Evolutionary conservation across 106 monocot genomes (phyloP).

Genomic region (Allium fistulosum): DNA sequence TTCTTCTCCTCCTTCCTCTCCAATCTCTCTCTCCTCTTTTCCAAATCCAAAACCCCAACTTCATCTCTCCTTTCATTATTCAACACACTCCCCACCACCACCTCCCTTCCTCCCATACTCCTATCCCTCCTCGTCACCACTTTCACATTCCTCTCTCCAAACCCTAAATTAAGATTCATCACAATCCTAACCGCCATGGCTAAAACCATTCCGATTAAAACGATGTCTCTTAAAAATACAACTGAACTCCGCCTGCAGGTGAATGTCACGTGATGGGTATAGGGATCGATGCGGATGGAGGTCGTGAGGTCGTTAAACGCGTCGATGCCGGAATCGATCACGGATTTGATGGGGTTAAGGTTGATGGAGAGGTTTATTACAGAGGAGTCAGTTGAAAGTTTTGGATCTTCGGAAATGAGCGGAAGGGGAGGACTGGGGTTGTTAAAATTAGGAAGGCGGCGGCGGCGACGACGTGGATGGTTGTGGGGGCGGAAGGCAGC

Average conservation of each 20-base stretch:
- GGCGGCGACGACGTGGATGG: background rate
- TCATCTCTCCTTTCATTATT: background rate
- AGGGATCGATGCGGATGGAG: conserved; percentile 33
- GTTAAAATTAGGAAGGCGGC: background rate
- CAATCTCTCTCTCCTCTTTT: conserved; percentile 2
- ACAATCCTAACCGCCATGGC: conserved; percentile 23
- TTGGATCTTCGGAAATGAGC: conserved; percentile 3
- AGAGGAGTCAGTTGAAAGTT: background rate
- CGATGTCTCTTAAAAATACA: conserved; percentile 27
- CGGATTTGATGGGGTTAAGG: conserved; percentile 19
- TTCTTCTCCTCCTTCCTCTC: conserved; percentile 10
- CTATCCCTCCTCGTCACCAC: conserved; percentile 58
- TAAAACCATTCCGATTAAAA: conserved; percentile 32
- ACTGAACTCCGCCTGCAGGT: conserved; percentile 68
- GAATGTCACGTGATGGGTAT: conserved; percentile 41
- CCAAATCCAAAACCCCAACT: background rate
- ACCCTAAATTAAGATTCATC: conserved; percentile 10
- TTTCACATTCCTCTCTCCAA: conserved; percentile 4
- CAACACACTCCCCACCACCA: conserved; percentile 53
- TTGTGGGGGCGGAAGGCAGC: background rate
- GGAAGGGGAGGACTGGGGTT: background rate
- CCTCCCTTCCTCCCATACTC: conserved; percentile 84
- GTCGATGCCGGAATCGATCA: conserved; percentile 38
- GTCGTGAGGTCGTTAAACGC: conserved; percentile 52
- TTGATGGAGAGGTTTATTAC: conserved; percentile 31